Evolutionary conservation across 2,329 filamentous ascomycete species (phyloP), one percentile per base, ranked within the genome.

Genomic region (Ascochyta koolunga): DNA sequence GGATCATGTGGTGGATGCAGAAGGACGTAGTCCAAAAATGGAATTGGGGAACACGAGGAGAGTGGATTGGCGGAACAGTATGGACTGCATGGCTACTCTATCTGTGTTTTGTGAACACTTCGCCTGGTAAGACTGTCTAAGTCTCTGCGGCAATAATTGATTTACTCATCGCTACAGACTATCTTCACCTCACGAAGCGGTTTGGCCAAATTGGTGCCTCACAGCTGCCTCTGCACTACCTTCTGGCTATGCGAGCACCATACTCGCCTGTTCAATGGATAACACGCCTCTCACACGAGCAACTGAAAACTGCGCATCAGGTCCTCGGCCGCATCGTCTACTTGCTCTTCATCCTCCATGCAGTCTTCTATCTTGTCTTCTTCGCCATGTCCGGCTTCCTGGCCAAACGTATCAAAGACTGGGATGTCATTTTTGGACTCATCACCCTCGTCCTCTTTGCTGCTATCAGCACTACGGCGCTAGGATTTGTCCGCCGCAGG

Each of bases 131-230:
- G 33, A 31, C 18, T 19, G n/a, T n/a, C n/a, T 13, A 10, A 6
- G 41, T 35, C 4, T n/a, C 8, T 15, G 16, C n/a, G 11, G 21
- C 10, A 16, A 9, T 19, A n/a, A 21, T 42, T 16, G 5, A 29
- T 1, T 6, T 13, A 8, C 32, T 51, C 11, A 56, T 21, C 2
- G 7, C 11, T 15, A 5, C 44, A 86, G 85, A 87, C 68, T 87
- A 87, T 51, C 76, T 87, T 25, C 85, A 87, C 67, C 72, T 87
- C 21, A 87, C 85, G 21, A 87, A 86, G 71, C 80, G 84, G 5
- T 78, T 87, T 47, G 85, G 82, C 16, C 83, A 84, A 40, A 78
- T 87, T 43, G 83, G 77, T 19, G 77, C 84, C 5, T 86, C 84
- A 8, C 85, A 87, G 61, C 67, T 76, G 1, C 85, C 85, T 1